Percentiles rank a stretch among this genome's conserved stretches.
Evolutionary conservation across 1,284 basidiomycete species (phyloP).

Genomic region (Boletus austroedulis): DNA sequence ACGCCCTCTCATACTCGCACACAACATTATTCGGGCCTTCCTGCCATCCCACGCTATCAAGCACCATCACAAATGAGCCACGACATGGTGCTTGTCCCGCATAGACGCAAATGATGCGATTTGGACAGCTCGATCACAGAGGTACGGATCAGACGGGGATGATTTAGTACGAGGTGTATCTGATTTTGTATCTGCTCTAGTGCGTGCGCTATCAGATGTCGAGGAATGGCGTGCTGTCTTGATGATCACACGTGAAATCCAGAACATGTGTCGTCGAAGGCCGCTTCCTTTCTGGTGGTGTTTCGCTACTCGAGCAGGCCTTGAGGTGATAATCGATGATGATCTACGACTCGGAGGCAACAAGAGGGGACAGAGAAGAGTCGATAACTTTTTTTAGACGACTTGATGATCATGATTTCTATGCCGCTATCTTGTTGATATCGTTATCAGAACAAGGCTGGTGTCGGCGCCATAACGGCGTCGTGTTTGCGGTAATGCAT

Average conservation of each 20-base stretch:
- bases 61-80: slow-evolving; percentile 11
- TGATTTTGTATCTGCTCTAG: slow-evolving; percentile 28
- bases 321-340: too few species aligned
- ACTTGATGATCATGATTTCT: neutral
- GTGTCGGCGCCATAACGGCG: slow-evolving; percentile 7
- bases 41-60: slow-evolving; percentile 24
- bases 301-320: slow-evolving; percentile 13
- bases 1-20: slow-evolving; percentile 8
- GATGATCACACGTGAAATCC: slow-evolving; percentile 27
- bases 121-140: slow-evolving; percentile 15
- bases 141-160: slow-evolving; percentile 31
- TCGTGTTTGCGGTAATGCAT: neutral
- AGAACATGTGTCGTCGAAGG: slow-evolving; percentile 9
- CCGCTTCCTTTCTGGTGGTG: slow-evolving; percentile 11
- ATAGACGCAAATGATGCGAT: slow-evolving; percentile 21
- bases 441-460: slow-evolving; percentile 2
- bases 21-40: slow-evolving; percentile 1
- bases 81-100: slow-evolving; percentile 1
- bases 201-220: slow-evolving; percentile 23
- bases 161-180: slow-evolving; percentile 19
- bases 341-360: neutral
- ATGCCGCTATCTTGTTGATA: slow-evolving; percentile 1
- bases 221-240: slow-evolving; percentile 16
- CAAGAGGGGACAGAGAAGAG: neutral
- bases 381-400: slow-evolving; percentile 6